A percentile compares a stretch with the other conserved stretches of the same genome.
These are phyloP conservation scores for Ampelocalamus luodianensis DNA, from an alignment of 176 grass and related monocot species.

Conservation along the genomic window DNA sequence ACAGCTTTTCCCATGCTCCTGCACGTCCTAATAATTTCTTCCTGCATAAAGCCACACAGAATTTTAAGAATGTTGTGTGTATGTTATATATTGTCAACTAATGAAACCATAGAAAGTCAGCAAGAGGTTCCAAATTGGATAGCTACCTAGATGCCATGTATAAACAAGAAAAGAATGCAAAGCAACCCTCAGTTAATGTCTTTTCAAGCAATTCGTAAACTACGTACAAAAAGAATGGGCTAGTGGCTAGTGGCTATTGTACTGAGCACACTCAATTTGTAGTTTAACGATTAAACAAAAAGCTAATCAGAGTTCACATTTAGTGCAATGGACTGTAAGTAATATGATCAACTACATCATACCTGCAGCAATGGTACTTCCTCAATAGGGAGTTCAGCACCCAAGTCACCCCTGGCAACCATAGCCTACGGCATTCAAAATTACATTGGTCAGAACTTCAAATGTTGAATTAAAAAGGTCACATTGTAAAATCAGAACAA, in stretches of 20 bases:
- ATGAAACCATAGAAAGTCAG: slow-evolving; percentile 23
- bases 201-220: slow-evolving; percentile 5
- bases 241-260: neutral
- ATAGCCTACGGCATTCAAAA: slow-evolving; percentile 73
- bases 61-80: slow-evolving; percentile 26
- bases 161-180: slow-evolving; percentile 22
- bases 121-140: slow-evolving; percentile 19
- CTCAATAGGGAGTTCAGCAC: slow-evolving; percentile 97
- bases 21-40: slow-evolving; percentile 98
- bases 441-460: slow-evolving; percentile 11
- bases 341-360: slow-evolving; percentile 33
- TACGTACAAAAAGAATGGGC: neutral
- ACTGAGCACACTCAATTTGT: neutral
- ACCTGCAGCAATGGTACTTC: slow-evolving; percentile 97
- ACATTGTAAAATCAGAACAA: slow-evolving; percentile 19
- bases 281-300: slow-evolving; percentile 2
- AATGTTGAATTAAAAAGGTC: neutral
- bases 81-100: neutral
- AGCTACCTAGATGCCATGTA: neutral
- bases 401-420: slow-evolving; percentile 98
- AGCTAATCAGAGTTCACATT: slow-evolving; percentile 25
- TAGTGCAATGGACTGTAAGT: neutral
- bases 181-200: neutral
- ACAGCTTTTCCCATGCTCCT: slow-evolving; percentile 99
- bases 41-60: slow-evolving; percentile 51